phyloP scores from a whole-genome alignment of 2,329 filamentous ascomycete genomes.

The Paecilomyces sp. region DNA sequence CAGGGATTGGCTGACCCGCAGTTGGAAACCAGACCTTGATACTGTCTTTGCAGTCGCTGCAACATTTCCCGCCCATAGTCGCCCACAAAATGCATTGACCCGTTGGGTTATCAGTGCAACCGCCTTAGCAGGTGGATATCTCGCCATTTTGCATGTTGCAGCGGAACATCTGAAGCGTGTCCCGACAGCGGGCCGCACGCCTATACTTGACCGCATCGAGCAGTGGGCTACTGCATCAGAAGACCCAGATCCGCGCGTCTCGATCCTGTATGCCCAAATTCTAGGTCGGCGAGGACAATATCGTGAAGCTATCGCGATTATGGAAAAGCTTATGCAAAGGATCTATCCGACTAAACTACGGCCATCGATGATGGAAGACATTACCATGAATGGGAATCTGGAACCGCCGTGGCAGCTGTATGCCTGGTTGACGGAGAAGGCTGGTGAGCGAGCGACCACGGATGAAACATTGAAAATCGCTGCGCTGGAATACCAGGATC shows the following conservation, averaged over 20 bases:
- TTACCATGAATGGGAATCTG: conserved; percentile 6
- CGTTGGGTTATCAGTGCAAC: conserved; percentile 1
- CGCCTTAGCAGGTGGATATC: conserved; percentile 2
- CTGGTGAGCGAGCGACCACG: conserved; percentile 7
- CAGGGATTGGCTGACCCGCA: neutral
- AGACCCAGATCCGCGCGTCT: conserved; percentile 18
- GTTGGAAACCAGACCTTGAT: neutral
- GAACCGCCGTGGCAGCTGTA: conserved; percentile 24
- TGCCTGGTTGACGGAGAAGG: conserved; percentile 10
- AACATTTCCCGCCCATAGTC: neutral
- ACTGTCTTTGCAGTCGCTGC: neutral
- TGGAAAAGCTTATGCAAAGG: conserved; percentile 17
- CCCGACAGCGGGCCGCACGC: conserved; percentile 1
- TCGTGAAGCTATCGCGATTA: conserved; percentile 13
- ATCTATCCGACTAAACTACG: conserved; percentile 11
- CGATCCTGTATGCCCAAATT: conserved; percentile 21
- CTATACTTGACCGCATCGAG: conserved; percentile 13
- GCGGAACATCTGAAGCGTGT: neutral
- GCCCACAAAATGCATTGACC: neutral
- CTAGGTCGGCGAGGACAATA: conserved; percentile 14
- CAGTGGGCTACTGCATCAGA: conserved; percentile 11
- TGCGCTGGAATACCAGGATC: conserved; percentile 24
- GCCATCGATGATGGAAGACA: conserved; percentile 1
- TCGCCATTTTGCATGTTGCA: neutral
- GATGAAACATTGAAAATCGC: conserved; percentile 17